Base-by-base conservation (phyloP, 371 early-diverging fungal species). In the Rhizopus delemar region DNA sequence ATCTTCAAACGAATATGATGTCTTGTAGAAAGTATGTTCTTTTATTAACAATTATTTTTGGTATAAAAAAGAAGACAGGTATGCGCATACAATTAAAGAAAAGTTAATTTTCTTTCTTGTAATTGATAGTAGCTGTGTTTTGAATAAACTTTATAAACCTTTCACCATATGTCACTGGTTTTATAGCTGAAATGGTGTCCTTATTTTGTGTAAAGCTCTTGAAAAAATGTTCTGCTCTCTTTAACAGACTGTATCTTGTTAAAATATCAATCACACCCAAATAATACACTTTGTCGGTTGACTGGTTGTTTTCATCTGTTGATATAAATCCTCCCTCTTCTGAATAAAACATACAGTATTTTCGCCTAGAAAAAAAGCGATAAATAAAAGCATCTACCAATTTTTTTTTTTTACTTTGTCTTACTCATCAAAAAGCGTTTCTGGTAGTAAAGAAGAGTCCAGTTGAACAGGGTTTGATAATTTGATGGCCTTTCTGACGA, bases 221-320 rank as follows among this genome's bases (percentile, higher is more conserved):
- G 81, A 87, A 90, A 28, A 87, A 73, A 62, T 91, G 90, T 67
- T 98, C 98, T 15, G 87, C 46, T 63, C 87, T 88, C 75, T 98
- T 98, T 45, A 79, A 70, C 41, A 81, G 71, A 65, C 90, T 90
- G 74, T 96, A 98, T 1, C 90, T 90, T 15, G 98, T 98, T 51
- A 98, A 80, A 43, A 97, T 96, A 65, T 98, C 98, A 56, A 98
- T 97, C 54, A 97, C 86, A 7, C 97, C 97, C 41, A 97, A 65
- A 66, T 91, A 96, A 77, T 97, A 97, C 7, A 97, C 76, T 46
- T 87, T 82, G 48, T 86, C 74, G 3, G 84, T 71, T 3, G 84
- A 76, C 34, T 78, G 65, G 71, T 93, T 83, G 34, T 70, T 51
- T 48, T 82, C 85, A 65, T 90, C 87, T 1, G 95, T 90, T 13